These are phyloP conservation scores for Malus hybrid DNA, from an alignment of 331 rosid species.

Conservation along the genomic window DNA sequence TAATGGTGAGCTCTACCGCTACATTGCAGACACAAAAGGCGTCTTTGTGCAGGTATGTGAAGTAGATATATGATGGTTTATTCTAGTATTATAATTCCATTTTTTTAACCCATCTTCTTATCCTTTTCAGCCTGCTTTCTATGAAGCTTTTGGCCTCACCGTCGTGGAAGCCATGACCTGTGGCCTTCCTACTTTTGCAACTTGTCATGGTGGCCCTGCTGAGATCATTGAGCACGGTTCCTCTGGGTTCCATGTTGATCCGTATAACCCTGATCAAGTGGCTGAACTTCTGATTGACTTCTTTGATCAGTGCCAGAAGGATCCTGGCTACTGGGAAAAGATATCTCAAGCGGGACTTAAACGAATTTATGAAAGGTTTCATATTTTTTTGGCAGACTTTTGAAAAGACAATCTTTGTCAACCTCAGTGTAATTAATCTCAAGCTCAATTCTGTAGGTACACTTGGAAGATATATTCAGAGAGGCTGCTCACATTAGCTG, in stretches of 20 bases:
- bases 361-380: constrained; percentile 28
- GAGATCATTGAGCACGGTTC: constrained; percentile 33
- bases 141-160: constrained; percentile 42
- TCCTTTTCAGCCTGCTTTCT: constrained; percentile 31
- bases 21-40: constrained; percentile 36
- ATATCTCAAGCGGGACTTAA: constrained; percentile 29
- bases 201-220: constrained; percentile 43
- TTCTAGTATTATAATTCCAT: neutral
- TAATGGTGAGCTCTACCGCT: constrained; percentile 37
- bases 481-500: constrained; percentile 34
- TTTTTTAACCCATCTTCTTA: neutral
- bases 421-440: neutral
- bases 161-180: constrained; percentile 47
- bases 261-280: constrained; percentile 33
- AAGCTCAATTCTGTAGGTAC: constrained; percentile 19
- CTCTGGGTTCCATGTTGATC: constrained; percentile 36
- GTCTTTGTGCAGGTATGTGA: constrained; percentile 32
- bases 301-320: constrained; percentile 23
- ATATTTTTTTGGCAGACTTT: neutral
- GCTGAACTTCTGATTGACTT: constrained; percentile 18
- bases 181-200: constrained; percentile 44
- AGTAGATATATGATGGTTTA: neutral
- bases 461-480: constrained; percentile 45
- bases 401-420: neutral
- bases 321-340: constrained; percentile 26